These are phyloP conservation scores for Geotrichum restrictum DNA, from an alignment of 1,139 yeast species.

Conservation along the genomic window DNA sequence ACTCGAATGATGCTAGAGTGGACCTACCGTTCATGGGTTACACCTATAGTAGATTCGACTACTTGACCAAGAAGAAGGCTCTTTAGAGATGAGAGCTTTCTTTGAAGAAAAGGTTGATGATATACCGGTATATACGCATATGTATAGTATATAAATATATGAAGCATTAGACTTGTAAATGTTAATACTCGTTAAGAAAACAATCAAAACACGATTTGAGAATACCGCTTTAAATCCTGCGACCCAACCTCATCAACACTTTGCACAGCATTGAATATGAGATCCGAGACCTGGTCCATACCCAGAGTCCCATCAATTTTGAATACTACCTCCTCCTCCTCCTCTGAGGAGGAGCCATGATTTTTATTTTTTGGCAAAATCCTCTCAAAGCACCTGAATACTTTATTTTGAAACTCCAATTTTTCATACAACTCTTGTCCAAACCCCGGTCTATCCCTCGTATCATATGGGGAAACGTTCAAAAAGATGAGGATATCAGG, in stretches of 20 bases:
- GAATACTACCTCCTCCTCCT: conserved; percentile 42
- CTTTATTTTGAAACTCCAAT: conserved; percentile 64
- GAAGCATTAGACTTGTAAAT: not conserved
- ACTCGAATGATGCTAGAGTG: conserved; percentile 66
- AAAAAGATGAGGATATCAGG: conserved; percentile 84
- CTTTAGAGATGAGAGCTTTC: conserved; percentile 43
- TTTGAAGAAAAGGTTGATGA: not conserved
- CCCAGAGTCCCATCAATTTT: conserved; percentile 59
- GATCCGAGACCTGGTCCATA: conserved; percentile 51
- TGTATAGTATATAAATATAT: not conserved
- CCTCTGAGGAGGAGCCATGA: no score
- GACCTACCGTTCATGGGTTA: conserved; percentile 96
- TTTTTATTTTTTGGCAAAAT: conserved; percentile 42
- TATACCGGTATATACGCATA: not conserved
- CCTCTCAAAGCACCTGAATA: conserved; percentile 54
- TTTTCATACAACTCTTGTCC: conserved; percentile 91
- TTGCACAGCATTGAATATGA: conserved; percentile 27
- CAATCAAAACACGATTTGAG: no score
- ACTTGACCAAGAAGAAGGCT: conserved; percentile 83
- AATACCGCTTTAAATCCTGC: no score
- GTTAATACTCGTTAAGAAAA: no score
- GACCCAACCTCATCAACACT: not conserved
- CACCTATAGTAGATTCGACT: conserved; percentile 90
- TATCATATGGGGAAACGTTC: conserved; percentile 52
- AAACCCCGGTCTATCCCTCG: conserved; percentile 66